Conservation (phyloP, 306 rosid genomes). For the Leucaena leucocephala region DNA sequence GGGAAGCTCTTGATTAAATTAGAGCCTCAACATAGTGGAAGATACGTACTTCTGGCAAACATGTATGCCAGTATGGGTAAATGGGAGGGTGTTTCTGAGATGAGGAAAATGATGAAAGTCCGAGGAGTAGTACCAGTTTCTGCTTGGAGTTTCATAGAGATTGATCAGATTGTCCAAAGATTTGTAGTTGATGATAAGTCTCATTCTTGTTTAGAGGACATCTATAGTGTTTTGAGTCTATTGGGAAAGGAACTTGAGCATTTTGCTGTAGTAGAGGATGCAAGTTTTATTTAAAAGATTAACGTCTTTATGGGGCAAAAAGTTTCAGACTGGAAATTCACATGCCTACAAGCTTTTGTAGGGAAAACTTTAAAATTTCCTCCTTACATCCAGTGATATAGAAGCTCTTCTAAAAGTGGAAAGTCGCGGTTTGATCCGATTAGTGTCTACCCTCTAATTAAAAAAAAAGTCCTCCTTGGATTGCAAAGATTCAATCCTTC, state of each 20-base stretch:
- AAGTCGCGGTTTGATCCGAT: no score
- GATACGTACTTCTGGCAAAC: slow-evolving; percentile 53
- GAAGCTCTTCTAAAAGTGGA: no score
- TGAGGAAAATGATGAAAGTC: slow-evolving; percentile 52
- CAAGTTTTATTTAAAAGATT: background rate
- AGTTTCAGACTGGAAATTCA: background rate
- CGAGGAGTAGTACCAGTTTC: slow-evolving; percentile 38
- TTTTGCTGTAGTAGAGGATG: slow-evolving; percentile 30
- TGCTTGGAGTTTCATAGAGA: slow-evolving; percentile 64
- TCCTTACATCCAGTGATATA: background rate
- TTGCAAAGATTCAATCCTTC: background rate
- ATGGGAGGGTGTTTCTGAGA: slow-evolving; percentile 53
- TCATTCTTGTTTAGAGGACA: slow-evolving; percentile 38
- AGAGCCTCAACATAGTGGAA: slow-evolving; percentile 57
- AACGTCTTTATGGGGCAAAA: background rate
- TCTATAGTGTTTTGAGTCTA: slow-evolving; percentile 35
- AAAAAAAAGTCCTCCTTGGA: background rate
- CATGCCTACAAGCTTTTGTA: background rate
- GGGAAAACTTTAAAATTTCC: background rate
- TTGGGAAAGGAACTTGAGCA: slow-evolving; percentile 41
- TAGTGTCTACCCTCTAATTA: no score
- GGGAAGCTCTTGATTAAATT: slow-evolving; percentile 54
- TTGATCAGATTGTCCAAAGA: slow-evolving; percentile 46
- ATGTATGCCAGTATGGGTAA: slow-evolving; percentile 51
- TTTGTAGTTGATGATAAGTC: slow-evolving; percentile 48